These are phyloP conservation scores for Fusarium tuaranense DNA, from an alignment of 2,329 filamentous ascomycete genomes.

Conservation along the genomic window DNA sequence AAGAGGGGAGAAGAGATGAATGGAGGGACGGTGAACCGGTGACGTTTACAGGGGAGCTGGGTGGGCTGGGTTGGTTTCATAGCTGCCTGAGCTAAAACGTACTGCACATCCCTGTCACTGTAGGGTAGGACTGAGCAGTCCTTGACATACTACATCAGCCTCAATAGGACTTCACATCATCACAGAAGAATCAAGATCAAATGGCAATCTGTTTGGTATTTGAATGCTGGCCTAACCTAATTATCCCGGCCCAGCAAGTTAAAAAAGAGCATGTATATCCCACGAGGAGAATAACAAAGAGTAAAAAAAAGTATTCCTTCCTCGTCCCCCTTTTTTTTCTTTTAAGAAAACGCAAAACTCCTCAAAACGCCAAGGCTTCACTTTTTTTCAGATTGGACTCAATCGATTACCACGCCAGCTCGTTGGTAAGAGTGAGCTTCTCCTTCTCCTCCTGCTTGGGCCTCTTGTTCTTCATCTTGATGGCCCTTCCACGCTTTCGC, in stretches of 20 bases:
- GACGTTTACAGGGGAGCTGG: constrained; percentile 39
- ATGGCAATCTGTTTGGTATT: constrained; percentile 33
- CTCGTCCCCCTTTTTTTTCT: constrained; percentile 1
- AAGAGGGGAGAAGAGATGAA: constrained; percentile 31
- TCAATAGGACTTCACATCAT: background rate
- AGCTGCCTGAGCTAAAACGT: constrained; percentile 43
- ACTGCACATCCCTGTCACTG: background rate
- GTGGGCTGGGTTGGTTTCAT: constrained; percentile 38
- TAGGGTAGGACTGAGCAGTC: background rate
- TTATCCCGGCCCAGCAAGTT: constrained; percentile 3
- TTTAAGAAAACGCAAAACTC: constrained; percentile 35
- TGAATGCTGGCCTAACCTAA: background rate
- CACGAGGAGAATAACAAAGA: constrained; percentile 1
- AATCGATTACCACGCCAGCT: constrained; percentile 54
- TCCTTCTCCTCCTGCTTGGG: constrained; percentile 73
- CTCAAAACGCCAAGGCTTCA: constrained; percentile 40
- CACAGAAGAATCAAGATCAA: background rate
- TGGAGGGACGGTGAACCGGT: constrained; percentile 33
- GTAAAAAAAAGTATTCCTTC: background rate
- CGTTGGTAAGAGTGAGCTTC: constrained; percentile 57
- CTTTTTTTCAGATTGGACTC: constrained; percentile 1
- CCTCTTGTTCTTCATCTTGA: constrained; percentile 60
- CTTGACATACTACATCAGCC: background rate
- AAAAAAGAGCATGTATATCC: constrained; percentile 2
- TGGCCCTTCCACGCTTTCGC: constrained; percentile 62